These are phyloP conservation scores for Cladosporium oxysporum DNA, from an alignment of 2,329 filamentous ascomycete species.

Conservation along the genomic window DNA sequence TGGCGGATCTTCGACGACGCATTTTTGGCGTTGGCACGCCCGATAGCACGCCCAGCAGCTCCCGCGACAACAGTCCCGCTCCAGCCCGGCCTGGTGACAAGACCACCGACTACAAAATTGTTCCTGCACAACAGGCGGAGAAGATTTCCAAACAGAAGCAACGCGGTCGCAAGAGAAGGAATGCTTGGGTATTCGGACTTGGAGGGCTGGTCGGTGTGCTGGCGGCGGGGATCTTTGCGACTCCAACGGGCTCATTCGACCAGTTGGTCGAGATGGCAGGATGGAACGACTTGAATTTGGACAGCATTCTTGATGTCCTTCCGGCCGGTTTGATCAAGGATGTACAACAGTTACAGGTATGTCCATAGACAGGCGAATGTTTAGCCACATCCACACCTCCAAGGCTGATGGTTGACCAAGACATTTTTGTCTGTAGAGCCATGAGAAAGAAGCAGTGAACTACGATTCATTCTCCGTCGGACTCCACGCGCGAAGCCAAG, in stretches of 20 bases:
- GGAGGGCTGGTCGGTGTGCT: constrained; percentile 89
- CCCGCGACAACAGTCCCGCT: constrained; percentile 44
- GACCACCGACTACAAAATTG: constrained; percentile 49
- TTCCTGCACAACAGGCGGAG: constrained; percentile 53
- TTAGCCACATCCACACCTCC: neutral
- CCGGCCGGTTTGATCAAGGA: constrained; percentile 84
- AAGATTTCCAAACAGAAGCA: constrained; percentile 37
- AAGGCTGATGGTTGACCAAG: constrained; percentile 35
- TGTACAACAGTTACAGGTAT: constrained; percentile 79
- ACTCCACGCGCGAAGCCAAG: constrained; percentile 76
- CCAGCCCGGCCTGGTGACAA: constrained; percentile 36
- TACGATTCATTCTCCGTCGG: constrained; percentile 96
- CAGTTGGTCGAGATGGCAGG: constrained; percentile 67
- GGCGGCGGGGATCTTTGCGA: constrained; percentile 86
- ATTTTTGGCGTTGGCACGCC: constrained; percentile 35
- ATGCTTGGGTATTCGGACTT: constrained; percentile 79
- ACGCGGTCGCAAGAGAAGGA: constrained; percentile 64
- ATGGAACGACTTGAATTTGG: constrained; percentile 71
- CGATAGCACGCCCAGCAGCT: constrained; percentile 37
- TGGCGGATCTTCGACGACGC: constrained; percentile 38
- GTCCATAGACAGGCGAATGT: constrained; percentile 31
- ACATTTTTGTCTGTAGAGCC: constrained; percentile 58
- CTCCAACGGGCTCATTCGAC: constrained; percentile 66
- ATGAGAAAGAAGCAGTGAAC: constrained; percentile 81
- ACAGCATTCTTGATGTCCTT: constrained; percentile 81